Conservation (phyloP, 192 early-diverging fungal species). For the Mortierella antarctica region DNA sequence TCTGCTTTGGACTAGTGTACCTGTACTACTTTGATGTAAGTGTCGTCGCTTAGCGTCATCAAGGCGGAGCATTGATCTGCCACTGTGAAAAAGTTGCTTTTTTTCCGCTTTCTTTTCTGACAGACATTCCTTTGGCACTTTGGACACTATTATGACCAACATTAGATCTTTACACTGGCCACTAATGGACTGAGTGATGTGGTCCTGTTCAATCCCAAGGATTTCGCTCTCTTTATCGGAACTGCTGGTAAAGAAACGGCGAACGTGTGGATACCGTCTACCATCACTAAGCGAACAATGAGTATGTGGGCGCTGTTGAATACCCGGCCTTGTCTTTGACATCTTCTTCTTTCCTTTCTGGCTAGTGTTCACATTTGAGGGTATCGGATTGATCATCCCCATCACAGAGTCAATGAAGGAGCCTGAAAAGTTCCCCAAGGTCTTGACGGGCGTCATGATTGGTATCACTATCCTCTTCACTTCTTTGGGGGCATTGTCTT, state of each 20-base stretch:
- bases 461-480: conserved; percentile 86
- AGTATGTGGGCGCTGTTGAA: no score
- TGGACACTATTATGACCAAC: conserved; percentile 29
- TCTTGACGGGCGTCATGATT: conserved; percentile 83
- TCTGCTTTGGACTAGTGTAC: conserved; percentile 87
- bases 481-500: conserved; percentile 82
- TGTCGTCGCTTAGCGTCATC: neutral
- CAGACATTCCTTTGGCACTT: conserved; percentile 57
- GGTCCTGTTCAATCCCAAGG: conserved; percentile 78
- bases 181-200: conserved; percentile 78
- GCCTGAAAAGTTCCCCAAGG: conserved; percentile 86
- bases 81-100: neutral
- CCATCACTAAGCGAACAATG: conserved; percentile 47
- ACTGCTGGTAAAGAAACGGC: conserved; percentile 92
- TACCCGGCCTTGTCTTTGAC: neutral
- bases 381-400: conserved; percentile 69
- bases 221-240: conserved; percentile 91
- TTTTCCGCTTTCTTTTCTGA: neutral
- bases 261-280: conserved; percentile 64
- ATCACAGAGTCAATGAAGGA: conserved; percentile 91
- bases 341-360: neutral
- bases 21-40: conserved; percentile 81
- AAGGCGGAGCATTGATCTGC: neutral
- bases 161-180: conserved; percentile 67
- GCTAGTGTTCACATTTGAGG: conserved; percentile 49